phyloP scores from a whole-genome alignment of 768 basidiomycete species.

The Boletales sp. region DNA sequence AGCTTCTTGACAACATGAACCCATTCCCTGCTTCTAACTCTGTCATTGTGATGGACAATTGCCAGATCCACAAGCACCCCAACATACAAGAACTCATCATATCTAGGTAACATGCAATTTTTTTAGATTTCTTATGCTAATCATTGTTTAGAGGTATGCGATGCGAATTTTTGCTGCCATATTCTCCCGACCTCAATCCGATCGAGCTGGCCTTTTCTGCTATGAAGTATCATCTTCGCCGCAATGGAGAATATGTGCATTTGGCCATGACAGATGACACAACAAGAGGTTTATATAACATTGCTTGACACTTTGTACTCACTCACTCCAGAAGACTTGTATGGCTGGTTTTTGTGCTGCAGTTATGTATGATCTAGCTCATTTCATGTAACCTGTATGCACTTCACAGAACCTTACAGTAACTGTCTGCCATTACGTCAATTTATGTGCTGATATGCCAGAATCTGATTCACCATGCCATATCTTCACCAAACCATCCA shows the following conservation, averaged over 20 bases:
- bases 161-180: neutral
- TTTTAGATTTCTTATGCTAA: too few species aligned
- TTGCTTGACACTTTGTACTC: neutral
- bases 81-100: neutral
- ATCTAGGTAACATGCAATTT: neutral
- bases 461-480: too few species aligned
- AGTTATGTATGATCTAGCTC: neutral
- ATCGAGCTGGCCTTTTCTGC: conserved; percentile 1
- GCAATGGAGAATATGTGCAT: neutral
- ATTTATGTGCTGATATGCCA: too few species aligned
- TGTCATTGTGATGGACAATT: too few species aligned
- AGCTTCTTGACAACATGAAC: too few species aligned
- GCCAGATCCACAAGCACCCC: neutral
- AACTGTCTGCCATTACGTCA: too few species aligned
- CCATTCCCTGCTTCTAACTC: too few species aligned
- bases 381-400: too few species aligned
- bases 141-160: neutral
- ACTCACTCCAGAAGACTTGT: neutral
- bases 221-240: neutral
- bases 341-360: neutral
- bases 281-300: neutral
- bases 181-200: conserved; percentile 1
- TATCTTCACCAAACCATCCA: too few species aligned
- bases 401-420: too few species aligned
- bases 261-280: neutral